Percentiles rank a stretch among this genome's conserved stretches.
Conservation (phyloP, 257 asterid species). For the Parsonsia alboflavescens region DNA sequence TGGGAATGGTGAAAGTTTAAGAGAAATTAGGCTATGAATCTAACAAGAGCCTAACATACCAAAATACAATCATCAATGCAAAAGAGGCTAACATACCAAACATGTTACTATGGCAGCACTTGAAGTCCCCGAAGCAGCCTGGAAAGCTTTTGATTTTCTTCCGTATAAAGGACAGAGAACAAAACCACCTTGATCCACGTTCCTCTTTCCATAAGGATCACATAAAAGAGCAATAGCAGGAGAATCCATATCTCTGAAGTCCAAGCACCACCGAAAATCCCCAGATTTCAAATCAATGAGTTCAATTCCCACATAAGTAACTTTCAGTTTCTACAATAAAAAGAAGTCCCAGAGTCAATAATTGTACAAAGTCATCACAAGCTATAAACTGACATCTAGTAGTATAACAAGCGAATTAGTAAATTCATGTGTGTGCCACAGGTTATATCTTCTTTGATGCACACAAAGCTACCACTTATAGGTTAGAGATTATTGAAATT, state of each 20-base stretch:
- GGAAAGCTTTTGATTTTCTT: constrained; percentile 97
- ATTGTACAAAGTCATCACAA: not conserved
- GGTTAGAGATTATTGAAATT: not conserved
- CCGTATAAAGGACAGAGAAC: constrained; percentile 90
- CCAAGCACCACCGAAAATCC: constrained; percentile 96
- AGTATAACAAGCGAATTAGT: not conserved
- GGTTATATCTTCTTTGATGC: not conserved
- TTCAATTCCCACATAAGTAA: constrained; percentile 83
- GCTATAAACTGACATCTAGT: not conserved
- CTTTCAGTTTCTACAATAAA: constrained; percentile 73
- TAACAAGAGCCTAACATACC: not conserved
- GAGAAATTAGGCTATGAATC: not conserved
- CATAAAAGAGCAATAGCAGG: constrained; percentile 76
- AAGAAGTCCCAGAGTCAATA: constrained; percentile 13
- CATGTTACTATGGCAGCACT: constrained; percentile 58
- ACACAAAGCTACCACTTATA: not conserved
- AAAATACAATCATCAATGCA: constrained; percentile 8
- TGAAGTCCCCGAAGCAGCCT: constrained; percentile 92
- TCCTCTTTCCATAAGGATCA: constrained; percentile 83
- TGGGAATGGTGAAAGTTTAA: not conserved
- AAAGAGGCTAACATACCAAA: constrained; percentile 45
- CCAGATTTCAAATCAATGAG: constrained; percentile 82
- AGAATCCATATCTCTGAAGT: constrained; percentile 95
- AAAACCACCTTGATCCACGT: constrained; percentile 68
- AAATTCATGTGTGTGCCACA: not conserved